A percentile compares a stretch with the other conserved stretches of the same genome.
These are phyloP conservation scores for Paecilomyces fulvus DNA, from an alignment of 2,329 filamentous ascomycete genomes.

Conservation along the genomic window DNA sequence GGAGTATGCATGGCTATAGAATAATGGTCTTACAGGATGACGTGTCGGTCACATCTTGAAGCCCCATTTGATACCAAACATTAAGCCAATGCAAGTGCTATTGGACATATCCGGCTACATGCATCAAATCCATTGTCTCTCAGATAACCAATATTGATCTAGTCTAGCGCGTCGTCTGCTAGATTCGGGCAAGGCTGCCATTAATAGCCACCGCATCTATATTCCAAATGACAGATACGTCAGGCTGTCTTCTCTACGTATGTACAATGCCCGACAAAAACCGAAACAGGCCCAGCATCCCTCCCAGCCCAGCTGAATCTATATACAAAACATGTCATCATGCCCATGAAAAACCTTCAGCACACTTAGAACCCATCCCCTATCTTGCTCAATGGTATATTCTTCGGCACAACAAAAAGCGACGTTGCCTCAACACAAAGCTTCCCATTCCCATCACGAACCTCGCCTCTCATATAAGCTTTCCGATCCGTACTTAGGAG, in stretches of 20 bases:
- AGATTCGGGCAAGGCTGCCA: background rate
- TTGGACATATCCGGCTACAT: background rate
- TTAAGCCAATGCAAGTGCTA: background rate
- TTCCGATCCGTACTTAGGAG: constrained; percentile 31
- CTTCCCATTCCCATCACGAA: constrained; percentile 39
- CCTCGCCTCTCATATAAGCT: constrained; percentile 25
- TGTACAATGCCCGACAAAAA: background rate
- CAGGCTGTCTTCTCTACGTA: background rate
- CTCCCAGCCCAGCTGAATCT: background rate
- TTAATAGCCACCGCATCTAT: background rate
- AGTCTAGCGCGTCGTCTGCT: background rate
- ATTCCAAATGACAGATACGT: background rate
- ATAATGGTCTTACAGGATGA: background rate
- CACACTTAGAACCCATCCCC: constrained; percentile 31
- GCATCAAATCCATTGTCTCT: background rate
- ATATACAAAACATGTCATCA: background rate
- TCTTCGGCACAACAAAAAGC: constrained; percentile 52
- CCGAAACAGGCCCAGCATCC: background rate
- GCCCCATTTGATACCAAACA: background rate
- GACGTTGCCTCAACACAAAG: constrained; percentile 52
- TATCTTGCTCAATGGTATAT: constrained; percentile 32
- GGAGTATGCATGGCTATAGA: background rate
- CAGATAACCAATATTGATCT: background rate
- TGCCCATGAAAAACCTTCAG: background rate
- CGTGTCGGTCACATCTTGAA: background rate